Conservation (phyloP, 176 grass and related monocot genomes). For the Bothriochloa decipiens region DNA sequence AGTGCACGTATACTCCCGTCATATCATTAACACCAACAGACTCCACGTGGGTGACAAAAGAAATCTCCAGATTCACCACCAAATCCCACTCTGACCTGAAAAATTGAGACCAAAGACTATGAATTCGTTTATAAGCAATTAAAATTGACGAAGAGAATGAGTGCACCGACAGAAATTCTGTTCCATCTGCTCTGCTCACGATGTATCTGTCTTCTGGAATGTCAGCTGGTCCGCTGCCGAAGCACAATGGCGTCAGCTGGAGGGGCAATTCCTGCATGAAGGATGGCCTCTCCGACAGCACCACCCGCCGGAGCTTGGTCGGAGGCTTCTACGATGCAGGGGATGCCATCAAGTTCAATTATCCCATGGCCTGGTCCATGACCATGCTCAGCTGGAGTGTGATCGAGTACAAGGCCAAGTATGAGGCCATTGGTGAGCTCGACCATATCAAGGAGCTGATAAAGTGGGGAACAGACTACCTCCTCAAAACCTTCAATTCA, state of each 20-base stretch:
- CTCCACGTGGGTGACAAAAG: neutral
- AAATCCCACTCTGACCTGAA: conserved; percentile 16
- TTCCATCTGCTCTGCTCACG: conserved; percentile 24
- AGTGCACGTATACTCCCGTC: neutral
- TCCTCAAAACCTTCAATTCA: conserved; percentile 93
- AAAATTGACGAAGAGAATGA: conserved; percentile 15
- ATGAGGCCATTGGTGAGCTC: conserved; percentile 77
- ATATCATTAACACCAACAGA: conserved; percentile 22
- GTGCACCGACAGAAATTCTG: conserved; percentile 32
- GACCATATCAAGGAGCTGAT: conserved; percentile 77
- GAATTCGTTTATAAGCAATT: neutral
- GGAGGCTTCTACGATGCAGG: conserved; percentile 89
- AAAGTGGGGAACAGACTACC: conserved; percentile 91
- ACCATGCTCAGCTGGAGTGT: conserved; percentile 98
- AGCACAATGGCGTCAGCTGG: conserved; percentile 91
- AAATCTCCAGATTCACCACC: neutral
- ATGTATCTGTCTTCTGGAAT: conserved; percentile 21
- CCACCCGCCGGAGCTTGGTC: conserved; percentile 64
- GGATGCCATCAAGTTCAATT: conserved; percentile 97
- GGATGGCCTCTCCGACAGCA: conserved; percentile 78
- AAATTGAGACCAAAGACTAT: neutral
- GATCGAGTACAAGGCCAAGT: conserved; percentile 89
- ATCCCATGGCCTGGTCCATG: conserved; percentile 94
- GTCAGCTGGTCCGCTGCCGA: conserved; percentile 72
- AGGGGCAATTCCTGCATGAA: conserved; percentile 88